These are phyloP conservation scores for Tricladium varicosporioides DNA, from an alignment of 2,329 filamentous ascomycete genomes.

Conservation along the genomic window DNA sequence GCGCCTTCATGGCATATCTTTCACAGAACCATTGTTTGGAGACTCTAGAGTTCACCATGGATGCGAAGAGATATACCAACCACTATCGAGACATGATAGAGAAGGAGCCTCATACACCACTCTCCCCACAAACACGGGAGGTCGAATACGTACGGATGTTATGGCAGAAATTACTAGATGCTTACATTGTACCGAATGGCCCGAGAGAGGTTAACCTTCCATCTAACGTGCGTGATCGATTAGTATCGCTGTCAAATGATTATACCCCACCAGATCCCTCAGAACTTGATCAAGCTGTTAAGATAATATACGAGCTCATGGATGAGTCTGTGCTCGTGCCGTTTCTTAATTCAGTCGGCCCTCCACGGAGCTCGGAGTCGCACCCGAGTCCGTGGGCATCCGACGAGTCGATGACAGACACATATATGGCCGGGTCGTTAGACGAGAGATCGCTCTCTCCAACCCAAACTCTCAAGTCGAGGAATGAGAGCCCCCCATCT, in stretches of 20 bases:
- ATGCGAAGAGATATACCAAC: slow-evolving; percentile 77
- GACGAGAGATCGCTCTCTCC: slow-evolving; percentile 31
- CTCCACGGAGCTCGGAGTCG: slow-evolving; percentile 26
- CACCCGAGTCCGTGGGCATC: slow-evolving; percentile 31
- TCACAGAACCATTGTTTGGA: slow-evolving; percentile 97
- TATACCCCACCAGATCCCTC: slow-evolving; percentile 70
- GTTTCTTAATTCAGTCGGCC: slow-evolving; percentile 65
- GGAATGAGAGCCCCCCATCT: slow-evolving; percentile 28
- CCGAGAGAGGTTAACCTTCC: slow-evolving; percentile 90
- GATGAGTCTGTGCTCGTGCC: slow-evolving; percentile 93
- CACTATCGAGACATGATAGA: slow-evolving; percentile 41
- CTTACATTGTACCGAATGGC: slow-evolving; percentile 84
- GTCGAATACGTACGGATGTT: slow-evolving; percentile 66
- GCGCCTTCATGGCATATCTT: slow-evolving; percentile 92
- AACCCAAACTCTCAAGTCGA: slow-evolving; percentile 18
- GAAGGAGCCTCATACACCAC: slow-evolving; percentile 42
- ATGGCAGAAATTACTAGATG: slow-evolving; percentile 85
- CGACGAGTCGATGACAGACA: slow-evolving; percentile 30
- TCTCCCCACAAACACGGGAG: slow-evolving; percentile 32
- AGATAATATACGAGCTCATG: slow-evolving; percentile 93
- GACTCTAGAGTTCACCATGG: slow-evolving; percentile 94
- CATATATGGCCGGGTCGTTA: slow-evolving; percentile 27
- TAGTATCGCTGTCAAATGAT: slow-evolving; percentile 63
- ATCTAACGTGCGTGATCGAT: slow-evolving; percentile 75
- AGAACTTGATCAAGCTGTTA: slow-evolving; percentile 76